These are phyloP conservation scores for Tricholomella constricta DNA, from an alignment of 768 basidiomycete species.

Conservation along the genomic window DNA sequence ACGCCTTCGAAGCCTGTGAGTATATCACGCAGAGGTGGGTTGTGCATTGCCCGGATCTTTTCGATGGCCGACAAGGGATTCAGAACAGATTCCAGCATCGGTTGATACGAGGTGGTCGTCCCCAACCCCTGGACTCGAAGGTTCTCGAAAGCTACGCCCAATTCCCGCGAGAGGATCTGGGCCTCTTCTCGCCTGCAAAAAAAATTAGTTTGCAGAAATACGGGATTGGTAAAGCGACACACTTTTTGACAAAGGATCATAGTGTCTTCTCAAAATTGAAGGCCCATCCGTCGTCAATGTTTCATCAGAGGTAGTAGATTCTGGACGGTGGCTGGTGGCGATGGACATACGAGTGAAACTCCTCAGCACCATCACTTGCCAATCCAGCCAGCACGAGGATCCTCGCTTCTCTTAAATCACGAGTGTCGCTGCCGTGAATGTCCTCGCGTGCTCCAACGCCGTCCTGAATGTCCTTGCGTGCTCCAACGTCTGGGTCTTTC, in stretches of 20 bases:
- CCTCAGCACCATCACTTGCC: too few relatives aligned
- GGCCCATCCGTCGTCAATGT: slow-evolving; percentile 27
- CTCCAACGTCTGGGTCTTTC: too few relatives aligned
- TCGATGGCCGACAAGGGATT: slow-evolving; percentile 50
- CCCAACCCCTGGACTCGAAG: slow-evolving; percentile 64
- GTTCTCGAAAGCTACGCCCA: slow-evolving; percentile 63
- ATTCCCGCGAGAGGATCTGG: slow-evolving; percentile 37
- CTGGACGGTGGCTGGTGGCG: slow-evolving; percentile 1
- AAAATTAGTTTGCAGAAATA: not conserved
- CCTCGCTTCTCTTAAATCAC: too few relatives aligned
- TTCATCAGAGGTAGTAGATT: slow-evolving; percentile 22
- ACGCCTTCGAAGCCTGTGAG: slow-evolving; percentile 67
- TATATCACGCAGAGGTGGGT: slow-evolving; percentile 66
- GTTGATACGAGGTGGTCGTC: slow-evolving; percentile 52
- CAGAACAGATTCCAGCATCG: slow-evolving; percentile 64
- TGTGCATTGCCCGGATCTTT: slow-evolving; percentile 46
- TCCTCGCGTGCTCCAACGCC: too few relatives aligned
- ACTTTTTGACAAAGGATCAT: slow-evolving; percentile 34
- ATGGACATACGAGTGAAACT: slow-evolving; percentile 34
- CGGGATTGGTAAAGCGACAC: slow-evolving; percentile 11
- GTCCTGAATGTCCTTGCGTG: too few relatives aligned
- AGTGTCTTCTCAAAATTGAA: slow-evolving; percentile 42
- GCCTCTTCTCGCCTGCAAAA: slow-evolving; percentile 12
- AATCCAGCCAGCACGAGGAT: too few relatives aligned
- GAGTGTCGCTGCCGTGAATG: too few relatives aligned